Evolutionary conservation across 306 rosid species (phyloP).

Genomic region (Trifolium fragiferum): DNA sequence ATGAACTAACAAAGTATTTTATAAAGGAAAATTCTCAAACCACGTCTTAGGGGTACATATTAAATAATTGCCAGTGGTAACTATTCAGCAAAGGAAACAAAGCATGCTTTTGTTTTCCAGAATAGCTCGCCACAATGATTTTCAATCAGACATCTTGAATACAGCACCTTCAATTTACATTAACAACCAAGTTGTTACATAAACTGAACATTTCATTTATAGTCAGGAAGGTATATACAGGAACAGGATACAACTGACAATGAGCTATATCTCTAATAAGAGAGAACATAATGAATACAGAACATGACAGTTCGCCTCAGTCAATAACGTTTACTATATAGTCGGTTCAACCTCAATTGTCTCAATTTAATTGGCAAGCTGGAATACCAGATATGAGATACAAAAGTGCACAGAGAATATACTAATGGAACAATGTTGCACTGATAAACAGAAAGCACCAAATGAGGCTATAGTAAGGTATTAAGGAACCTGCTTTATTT

Average conservation of each 20-base stretch:
- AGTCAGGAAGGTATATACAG: slow-evolving; percentile 1
- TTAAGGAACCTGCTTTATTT: too few relatives aligned
- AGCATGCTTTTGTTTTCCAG: background rate
- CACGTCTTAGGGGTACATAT: background rate
- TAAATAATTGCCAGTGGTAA: slow-evolving; percentile 4
- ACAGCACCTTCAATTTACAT: slow-evolving; percentile 26
- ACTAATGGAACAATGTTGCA: background rate
- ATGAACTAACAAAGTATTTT: slow-evolving; percentile 24
- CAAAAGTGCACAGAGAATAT: background rate
- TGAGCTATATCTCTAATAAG: slow-evolving; percentile 18
- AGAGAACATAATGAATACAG: background rate
- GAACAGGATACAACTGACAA: slow-evolving; percentile 17
- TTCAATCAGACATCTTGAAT: slow-evolving; percentile 19
- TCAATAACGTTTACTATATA: background rate
- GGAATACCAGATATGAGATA: background rate
- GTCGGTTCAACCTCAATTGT: slow-evolving; percentile 11
- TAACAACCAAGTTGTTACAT: background rate
- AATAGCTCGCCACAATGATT: background rate
- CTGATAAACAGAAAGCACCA: slow-evolving; percentile 7
- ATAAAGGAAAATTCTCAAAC: background rate
- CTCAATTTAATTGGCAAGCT: slow-evolving; percentile 6
- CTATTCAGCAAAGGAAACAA: slow-evolving; percentile 31
- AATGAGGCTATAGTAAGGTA: background rate
- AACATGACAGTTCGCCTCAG: slow-evolving; percentile 11
- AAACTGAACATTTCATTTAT: slow-evolving; percentile 1